Base-by-base conservation (phyloP, 2,329 filamentous ascomycete genomes). In the Teratosphaeria gauchensis region DNA sequence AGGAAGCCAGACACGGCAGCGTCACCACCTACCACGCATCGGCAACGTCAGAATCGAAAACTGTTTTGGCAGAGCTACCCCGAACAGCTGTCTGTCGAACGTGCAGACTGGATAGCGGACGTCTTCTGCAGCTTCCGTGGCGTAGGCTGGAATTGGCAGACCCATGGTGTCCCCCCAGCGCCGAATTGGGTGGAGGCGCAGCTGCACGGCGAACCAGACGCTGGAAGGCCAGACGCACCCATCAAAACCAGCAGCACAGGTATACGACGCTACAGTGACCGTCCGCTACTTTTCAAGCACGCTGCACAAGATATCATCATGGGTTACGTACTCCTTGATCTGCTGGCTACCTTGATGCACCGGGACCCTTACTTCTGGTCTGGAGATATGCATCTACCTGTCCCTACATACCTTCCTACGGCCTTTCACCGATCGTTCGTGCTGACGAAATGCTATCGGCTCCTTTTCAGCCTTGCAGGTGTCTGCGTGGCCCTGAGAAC, bases 281-380 rank as follows among this genome's bases (percentile, higher is more conserved):
- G 71, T 3, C 51, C 58, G 1, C 64, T 65, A 1, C 69, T 79
- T 1, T 65, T 79, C 1, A 62, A 63, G 38, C 59, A 67, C 35
- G 72, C 73, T 51, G 14, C 69, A 7, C 67, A 68, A 33, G 75
- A 68, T 5, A 74, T 86, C n/a, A 57, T 82, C 1, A 58, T 80
- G 42, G 77, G 78, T 63, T 94, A 89, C 69, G 63, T 94, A 12
- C 61, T 82, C 7, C 76, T 96, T 8, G 92, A 96, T 72, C 59
- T 84, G 6, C 72, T 89, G 56, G 88, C 88, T 67, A 80, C 85
- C 1, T 62, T 84, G 61, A 85, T 90, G 76, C 84, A 86, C 64
- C 81, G 83, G 56, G 92, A 97, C 66, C 85, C 87, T 0, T 95
- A 92, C 75, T 95, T 92, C 73, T 79, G 79, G 73, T 69, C 72